Evolutionary conservation across 2,329 filamentous ascomycete species (phyloP).

Genomic region (Neoscytalidium dimidiatum): DNA sequence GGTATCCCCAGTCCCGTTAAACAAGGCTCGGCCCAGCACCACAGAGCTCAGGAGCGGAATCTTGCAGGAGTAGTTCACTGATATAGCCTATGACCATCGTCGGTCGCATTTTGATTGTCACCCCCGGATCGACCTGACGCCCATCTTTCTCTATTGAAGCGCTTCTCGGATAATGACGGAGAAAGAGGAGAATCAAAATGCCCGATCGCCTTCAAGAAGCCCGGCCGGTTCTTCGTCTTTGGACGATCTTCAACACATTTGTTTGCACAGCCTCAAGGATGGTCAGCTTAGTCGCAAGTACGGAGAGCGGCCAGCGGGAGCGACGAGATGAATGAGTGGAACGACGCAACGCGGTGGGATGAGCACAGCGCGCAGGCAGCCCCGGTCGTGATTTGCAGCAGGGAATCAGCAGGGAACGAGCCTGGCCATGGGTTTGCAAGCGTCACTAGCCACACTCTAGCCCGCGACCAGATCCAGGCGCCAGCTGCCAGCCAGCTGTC

Average conservation of each 20-base stretch:
- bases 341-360: conserved; percentile 8
- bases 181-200: no score
- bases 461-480: not conserved
- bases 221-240: no score
- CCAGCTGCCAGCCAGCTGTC: not conserved
- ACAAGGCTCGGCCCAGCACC: not conserved
- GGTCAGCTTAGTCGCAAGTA: not conserved
- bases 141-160: no score
- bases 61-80: no score
- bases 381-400: conserved; percentile 2
- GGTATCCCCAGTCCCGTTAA: no score
- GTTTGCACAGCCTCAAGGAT: not conserved
- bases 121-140: no score
- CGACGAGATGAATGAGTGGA: not conserved
- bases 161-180: no score
- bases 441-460: conserved; percentile 1
- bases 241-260: no score
- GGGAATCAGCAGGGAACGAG: not conserved
- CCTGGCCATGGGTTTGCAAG: not conserved
- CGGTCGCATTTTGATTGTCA: no score
- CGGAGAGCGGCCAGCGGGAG: not conserved
- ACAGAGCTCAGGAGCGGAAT: not conserved
- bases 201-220: no score
- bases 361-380: not conserved
- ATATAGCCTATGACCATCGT: no score